phyloP scores from a whole-genome alignment of 257 asterid genomes.

The Solanum pinnatisectum region DNA sequence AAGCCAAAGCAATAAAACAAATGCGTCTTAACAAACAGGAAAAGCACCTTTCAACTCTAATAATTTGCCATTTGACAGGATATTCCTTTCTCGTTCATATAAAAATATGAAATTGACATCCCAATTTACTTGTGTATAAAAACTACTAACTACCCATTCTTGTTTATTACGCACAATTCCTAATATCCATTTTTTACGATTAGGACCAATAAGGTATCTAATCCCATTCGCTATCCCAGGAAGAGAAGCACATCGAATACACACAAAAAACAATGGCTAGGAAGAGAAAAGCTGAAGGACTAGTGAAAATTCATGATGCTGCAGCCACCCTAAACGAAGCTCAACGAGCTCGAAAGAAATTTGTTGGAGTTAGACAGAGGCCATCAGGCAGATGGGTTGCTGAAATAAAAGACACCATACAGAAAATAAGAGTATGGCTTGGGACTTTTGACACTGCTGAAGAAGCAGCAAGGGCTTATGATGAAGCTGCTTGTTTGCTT shows the following conservation, averaged over 20 bases:
- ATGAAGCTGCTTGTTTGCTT: slow-evolving; percentile 62
- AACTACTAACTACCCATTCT: background rate
- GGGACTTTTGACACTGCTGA: slow-evolving; percentile 12
- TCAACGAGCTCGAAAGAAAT: slow-evolving; percentile 40
- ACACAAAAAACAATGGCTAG: slow-evolving; percentile 35
- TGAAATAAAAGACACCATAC: slow-evolving; percentile 9
- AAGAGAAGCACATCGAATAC: background rate
- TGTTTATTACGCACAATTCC: background rate
- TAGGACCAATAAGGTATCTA: background rate
- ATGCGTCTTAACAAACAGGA: background rate
- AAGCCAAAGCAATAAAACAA: background rate
- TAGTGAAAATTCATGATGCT: slow-evolving; percentile 4
- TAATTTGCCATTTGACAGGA: background rate
- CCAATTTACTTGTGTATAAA: background rate
- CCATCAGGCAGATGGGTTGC: slow-evolving; percentile 13
- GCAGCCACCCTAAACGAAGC: background rate
- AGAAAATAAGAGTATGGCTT: slow-evolving; percentile 10
- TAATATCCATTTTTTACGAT: background rate
- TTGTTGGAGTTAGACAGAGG: slow-evolving; percentile 25
- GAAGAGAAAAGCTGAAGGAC: slow-evolving; percentile 44
- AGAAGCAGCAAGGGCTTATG: slow-evolving; percentile 11
- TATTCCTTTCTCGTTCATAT: background rate
- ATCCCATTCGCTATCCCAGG: background rate
- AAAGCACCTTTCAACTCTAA: background rate
- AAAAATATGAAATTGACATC: background rate